These are phyloP conservation scores for Mrakia blollopis DNA, from an alignment of 768 basidiomycete genomes.

Conservation along the genomic window DNA sequence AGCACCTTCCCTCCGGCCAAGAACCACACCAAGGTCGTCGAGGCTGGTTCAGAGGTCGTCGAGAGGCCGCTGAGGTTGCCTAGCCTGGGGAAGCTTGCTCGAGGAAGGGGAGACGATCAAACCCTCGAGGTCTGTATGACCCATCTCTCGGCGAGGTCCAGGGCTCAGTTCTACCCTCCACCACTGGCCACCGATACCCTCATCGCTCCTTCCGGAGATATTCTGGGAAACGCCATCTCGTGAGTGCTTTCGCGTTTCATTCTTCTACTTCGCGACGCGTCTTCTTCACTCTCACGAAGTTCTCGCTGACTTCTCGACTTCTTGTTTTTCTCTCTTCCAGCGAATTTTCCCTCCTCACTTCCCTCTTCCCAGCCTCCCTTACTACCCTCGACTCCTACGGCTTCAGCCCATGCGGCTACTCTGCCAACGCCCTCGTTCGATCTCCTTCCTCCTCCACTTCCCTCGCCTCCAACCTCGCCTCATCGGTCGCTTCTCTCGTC, in stretches of 20 bases:
- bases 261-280: background rate
- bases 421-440: constrained; percentile 75
- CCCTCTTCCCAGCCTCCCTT: constrained; percentile 68
- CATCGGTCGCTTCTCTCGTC: background rate
- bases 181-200: constrained; percentile 1
- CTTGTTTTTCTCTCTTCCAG: background rate
- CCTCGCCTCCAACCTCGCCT: constrained; percentile 9
- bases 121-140: constrained; percentile 99
- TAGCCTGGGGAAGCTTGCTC: background rate
- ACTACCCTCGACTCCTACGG: constrained; percentile 87
- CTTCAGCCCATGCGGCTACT: constrained; percentile 93
- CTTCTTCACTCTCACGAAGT: too few species aligned
- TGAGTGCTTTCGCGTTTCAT: background rate
- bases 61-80: constrained; percentile 24
- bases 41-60: background rate
- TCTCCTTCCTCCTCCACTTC: background rate
- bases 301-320: background rate
- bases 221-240: constrained; percentile 30
- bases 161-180: constrained; percentile 65
- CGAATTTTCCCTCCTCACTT: constrained; percentile 1
- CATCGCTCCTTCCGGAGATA: constrained; percentile 42
- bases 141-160: constrained; percentile 67
- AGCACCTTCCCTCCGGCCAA: constrained; percentile 12
- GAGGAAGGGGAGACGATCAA: constrained; percentile 54
- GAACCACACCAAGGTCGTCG: constrained; percentile 26